Conservation (phyloP, 306 rosid species). For the Ormosia semicastrata region DNA sequence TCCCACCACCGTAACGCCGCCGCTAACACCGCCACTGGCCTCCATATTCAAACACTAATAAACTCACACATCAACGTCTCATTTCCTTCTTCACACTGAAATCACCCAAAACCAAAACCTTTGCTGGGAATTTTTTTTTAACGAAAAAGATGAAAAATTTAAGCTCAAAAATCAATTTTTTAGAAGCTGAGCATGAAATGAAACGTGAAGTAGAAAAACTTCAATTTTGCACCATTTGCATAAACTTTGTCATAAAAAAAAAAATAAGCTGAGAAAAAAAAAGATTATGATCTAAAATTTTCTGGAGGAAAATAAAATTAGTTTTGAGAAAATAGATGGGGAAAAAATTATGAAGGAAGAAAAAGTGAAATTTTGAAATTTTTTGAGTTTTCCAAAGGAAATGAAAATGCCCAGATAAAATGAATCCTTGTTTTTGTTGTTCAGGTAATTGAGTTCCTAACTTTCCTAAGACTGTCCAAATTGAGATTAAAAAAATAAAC, state of each 20-base stretch:
- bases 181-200: constrained; percentile 25
- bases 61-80: constrained; percentile 49
- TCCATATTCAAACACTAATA: constrained; percentile 61
- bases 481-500: constrained; percentile 56
- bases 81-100: constrained; percentile 39
- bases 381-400: constrained; percentile 45
- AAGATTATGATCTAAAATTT: constrained; percentile 33
- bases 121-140: neutral
- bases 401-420: constrained; percentile 60
- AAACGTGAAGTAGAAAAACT: constrained; percentile 35
- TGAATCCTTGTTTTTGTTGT: constrained; percentile 54
- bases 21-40: constrained; percentile 69
- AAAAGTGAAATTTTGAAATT: constrained; percentile 38
- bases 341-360: constrained; percentile 29
- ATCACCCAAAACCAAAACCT: neutral
- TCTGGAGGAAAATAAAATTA: constrained; percentile 12
- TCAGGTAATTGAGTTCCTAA: constrained; percentile 71
- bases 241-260: neutral
- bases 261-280: constrained; percentile 18
- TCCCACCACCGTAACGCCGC: constrained; percentile 97
- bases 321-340: constrained; percentile 20
- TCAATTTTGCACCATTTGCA: constrained; percentile 27
- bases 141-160: constrained; percentile 1
- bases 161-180: constrained; percentile 14
- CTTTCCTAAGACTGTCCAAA: constrained; percentile 68